Base-by-base conservation (phyloP, 2,329 filamentous ascomycete species). In the Fusarium sp. region DNA sequence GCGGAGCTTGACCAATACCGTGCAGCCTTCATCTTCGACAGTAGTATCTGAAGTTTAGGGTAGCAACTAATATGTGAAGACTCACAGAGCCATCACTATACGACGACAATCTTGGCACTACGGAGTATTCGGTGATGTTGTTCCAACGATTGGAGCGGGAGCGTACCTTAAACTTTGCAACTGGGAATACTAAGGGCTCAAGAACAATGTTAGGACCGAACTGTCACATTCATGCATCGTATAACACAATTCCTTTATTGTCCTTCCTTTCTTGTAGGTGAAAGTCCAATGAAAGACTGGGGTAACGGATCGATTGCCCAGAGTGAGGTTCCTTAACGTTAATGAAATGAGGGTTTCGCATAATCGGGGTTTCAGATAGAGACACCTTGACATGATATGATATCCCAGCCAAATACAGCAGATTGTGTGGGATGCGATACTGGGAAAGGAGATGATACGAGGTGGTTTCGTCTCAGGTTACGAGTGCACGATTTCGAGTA, bases 301-400 rank as follows among this genome's bases (percentile, higher is more conserved):
- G 33, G n/a, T 18, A 29, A 39, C 12, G 31, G 25, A 19, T 25
- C 10, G 23, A 45, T 23, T 42, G 16, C 21, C 52, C 18, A 44
- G 38, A 42, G n/a, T 49, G 44, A 60, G 38, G 14, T 48, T 37
- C 21, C 25, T 41, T 29, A 27, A 33, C 54, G 41, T 48, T 35
- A 38, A 60, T 61, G 45, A 31, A 39, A 62, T 64, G 38, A 42
- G 18, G 21, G 25, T 39, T 41, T 54, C 39, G 61, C 57, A 52
- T 60, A 59, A 60, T 45, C 19, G 14, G 19, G 45, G 66, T 69
- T 69, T 69, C 66, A 69, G 58, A 52, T 62, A 52, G 25, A 48
- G 19, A 23, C 12, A 10, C 29, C 35, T 23, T 14, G 44, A 37
- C 23, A 52, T 52, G 57, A 45, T 52, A 45, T 62, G 57, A 45